Percentiles rank a stretch among this genome's conserved stretches.
Conservation (phyloP, 768 basidiomycete species). For the Rhizopogon vulgaris region DNA sequence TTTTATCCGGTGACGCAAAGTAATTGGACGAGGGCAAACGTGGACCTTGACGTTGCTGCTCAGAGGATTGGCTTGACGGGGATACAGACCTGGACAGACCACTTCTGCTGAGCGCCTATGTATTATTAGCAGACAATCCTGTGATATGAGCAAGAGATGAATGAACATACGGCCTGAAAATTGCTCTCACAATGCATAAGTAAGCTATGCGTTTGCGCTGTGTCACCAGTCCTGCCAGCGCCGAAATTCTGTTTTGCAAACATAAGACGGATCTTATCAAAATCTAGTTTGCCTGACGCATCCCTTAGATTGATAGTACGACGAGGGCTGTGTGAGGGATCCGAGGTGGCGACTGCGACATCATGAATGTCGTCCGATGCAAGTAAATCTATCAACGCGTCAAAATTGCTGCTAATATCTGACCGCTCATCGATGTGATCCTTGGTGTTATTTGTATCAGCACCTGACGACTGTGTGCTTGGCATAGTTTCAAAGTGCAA, state of each 20-base stretch:
- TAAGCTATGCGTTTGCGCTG: too few relatives aligned
- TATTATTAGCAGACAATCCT: neutral
- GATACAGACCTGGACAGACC: neutral
- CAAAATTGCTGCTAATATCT: conserved; percentile 16
- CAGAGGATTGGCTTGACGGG: neutral
- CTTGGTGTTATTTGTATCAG: neutral
- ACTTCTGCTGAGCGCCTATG: neutral
- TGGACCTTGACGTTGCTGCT: neutral
- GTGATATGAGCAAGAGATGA: neutral
- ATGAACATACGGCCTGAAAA: neutral
- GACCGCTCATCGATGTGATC: neutral
- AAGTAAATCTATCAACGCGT: conserved; percentile 24
- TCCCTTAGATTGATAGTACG: conserved; percentile 15
- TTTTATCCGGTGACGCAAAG: neutral
- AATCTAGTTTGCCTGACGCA: conserved; percentile 24
- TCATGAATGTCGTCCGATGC: conserved; percentile 21
- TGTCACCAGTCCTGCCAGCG: neutral
- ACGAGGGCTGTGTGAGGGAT: neutral
- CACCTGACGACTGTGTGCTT: neutral
- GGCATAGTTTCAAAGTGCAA: neutral
- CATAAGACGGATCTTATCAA: conserved; percentile 24
- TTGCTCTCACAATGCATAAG: neutral
- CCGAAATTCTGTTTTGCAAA: conserved; percentile 13
- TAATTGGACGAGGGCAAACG: neutral
- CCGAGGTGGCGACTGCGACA: neutral